Percentiles rank a stretch among this genome's conserved stretches.
phyloP scores from a whole-genome alignment of 2,329 filamentous ascomycete species.

The Elsinoe arachidis region DNA sequence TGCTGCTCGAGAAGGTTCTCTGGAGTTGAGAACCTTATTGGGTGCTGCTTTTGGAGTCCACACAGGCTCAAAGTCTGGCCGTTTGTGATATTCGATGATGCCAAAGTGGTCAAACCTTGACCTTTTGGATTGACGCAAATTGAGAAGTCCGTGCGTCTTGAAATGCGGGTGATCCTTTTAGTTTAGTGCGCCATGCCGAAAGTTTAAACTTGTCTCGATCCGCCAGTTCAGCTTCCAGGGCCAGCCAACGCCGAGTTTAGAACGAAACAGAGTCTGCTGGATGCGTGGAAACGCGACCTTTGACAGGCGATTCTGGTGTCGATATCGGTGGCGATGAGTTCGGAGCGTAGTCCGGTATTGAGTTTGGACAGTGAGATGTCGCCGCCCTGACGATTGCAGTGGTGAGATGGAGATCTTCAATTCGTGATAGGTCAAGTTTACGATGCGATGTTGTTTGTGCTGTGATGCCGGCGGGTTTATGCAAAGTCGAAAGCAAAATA shows the following conservation, averaged over 20 bases:
- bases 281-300: background rate
- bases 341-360: background rate
- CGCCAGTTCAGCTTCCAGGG: background rate
- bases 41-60: too few relatives aligned
- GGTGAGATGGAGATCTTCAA: constrained; percentile 4
- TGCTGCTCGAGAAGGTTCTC: background rate
- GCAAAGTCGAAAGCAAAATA: background rate
- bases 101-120: background rate
- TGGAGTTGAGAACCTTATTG: too few relatives aligned
- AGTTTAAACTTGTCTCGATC: constrained; percentile 2
- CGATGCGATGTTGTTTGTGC: background rate
- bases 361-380: background rate
- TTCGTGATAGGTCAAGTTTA: constrained; percentile 4
- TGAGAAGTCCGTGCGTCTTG: background rate
- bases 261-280: background rate
- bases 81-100: background rate
- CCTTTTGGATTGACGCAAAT: background rate
- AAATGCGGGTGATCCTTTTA: constrained; percentile 2
- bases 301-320: background rate
- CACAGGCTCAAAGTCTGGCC: too few relatives aligned
- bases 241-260: constrained; percentile 10
- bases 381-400: background rate
- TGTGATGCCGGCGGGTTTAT: background rate
- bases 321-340: background rate
- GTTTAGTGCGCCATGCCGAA: background rate